phyloP scores from a whole-genome alignment of 176 grass and related monocot species.

The Coix lacrymajobi region DNA sequence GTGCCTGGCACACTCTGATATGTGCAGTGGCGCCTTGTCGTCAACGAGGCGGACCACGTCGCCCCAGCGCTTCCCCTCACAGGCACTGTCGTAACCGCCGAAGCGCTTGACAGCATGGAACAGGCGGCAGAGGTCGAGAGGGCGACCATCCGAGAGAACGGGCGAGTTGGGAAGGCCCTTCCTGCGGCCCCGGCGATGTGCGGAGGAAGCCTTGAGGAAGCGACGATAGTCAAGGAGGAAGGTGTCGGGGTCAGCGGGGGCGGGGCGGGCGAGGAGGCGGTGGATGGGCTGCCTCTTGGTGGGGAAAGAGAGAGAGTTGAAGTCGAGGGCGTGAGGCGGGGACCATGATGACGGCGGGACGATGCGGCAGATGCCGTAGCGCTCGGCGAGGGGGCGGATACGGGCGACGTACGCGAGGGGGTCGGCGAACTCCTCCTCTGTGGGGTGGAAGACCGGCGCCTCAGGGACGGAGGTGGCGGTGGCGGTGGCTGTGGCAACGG shows the following conservation, averaged over 20 bases:
- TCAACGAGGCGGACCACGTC: constrained; percentile 64
- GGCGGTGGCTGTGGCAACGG: neutral
- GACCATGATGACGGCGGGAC: constrained; percentile 76
- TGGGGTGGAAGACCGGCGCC: constrained; percentile 76
- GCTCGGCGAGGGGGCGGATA: constrained; percentile 66
- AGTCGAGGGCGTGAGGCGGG: constrained; percentile 55
- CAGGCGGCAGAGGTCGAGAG: constrained; percentile 79
- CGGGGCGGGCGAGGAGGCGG: constrained; percentile 68
- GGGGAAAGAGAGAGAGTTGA: constrained; percentile 46
- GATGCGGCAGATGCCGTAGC: constrained; percentile 86
- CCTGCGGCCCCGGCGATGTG: constrained; percentile 24
- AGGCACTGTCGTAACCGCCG: constrained; percentile 63
- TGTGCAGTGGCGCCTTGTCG: constrained; percentile 23
- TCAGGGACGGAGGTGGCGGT: constrained; percentile 14
- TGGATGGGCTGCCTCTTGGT: constrained; percentile 88
- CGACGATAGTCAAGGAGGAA: constrained; percentile 79
- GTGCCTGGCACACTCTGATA: constrained; percentile 85
- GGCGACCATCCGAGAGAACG: constrained; percentile 54
- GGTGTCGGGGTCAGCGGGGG: constrained; percentile 70
- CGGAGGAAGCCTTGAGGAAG: constrained; percentile 41
- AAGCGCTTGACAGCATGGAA: constrained; percentile 85
- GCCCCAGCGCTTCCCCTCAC: constrained; percentile 47
- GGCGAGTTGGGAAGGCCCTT: constrained; percentile 28
- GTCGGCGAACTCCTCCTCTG: constrained; percentile 77
- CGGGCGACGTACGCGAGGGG: constrained; percentile 65